A percentile compares a stretch with the other conserved stretches of the same genome.
Conservation (phyloP, 148 eudicot species). For the Oxyria digyna region DNA sequence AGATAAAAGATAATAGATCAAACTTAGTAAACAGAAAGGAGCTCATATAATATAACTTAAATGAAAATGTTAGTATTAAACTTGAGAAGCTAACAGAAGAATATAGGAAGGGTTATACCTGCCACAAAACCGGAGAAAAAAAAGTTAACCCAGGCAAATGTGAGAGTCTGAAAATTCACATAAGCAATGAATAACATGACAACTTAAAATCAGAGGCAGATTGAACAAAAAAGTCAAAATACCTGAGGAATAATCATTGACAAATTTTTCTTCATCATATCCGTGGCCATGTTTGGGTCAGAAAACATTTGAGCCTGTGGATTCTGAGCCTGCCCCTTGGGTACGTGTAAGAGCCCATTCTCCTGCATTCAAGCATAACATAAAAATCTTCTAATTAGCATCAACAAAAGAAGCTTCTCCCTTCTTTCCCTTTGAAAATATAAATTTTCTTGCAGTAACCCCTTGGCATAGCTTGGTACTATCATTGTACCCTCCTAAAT, state of each 20-base stretch:
- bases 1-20: background rate
- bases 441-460: background rate
- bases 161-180: conserved; percentile 58
- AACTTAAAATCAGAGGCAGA: conserved; percentile 18
- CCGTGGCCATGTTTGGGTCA: conserved; percentile 99
- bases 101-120: conserved; percentile 28
- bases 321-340: conserved; percentile 82
- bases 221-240: background rate
- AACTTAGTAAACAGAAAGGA: background rate
- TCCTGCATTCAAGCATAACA: conserved; percentile 40
- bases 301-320: conserved; percentile 98
- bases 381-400: background rate
- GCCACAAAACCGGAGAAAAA: conserved; percentile 99
- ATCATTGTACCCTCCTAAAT: background rate
- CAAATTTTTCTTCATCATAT: conserved; percentile 99
- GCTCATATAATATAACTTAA: background rate
- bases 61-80: background rate
- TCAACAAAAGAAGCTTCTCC: background rate
- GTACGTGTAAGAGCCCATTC: conserved; percentile 82
- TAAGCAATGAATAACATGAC: conserved; percentile 5
- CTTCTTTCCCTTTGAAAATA: background rate
- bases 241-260: conserved; percentile 51
- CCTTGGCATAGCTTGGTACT: background rate
- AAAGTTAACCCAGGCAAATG: conserved; percentile 96
- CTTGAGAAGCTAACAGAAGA: conserved; percentile 2